These are phyloP conservation scores for Salvia sclarea DNA, from an alignment of 305 asterid species.

Conservation along the genomic window DNA sequence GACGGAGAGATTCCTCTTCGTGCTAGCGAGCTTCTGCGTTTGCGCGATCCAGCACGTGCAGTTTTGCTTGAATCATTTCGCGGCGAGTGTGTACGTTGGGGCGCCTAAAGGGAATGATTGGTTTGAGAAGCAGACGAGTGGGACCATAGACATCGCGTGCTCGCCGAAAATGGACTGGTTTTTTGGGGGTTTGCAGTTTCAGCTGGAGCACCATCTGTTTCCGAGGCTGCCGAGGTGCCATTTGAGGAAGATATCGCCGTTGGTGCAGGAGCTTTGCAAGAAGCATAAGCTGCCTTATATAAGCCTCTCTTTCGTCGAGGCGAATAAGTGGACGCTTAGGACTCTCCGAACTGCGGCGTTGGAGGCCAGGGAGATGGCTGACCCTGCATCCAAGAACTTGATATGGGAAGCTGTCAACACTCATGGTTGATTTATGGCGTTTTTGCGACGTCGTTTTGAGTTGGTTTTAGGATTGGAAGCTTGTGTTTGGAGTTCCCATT, in stretches of 20 bases:
- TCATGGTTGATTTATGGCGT: conserved; percentile 44
- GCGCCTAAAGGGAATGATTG: conserved; percentile 70
- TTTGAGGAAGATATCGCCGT: conserved; percentile 60
- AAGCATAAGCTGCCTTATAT: conserved; percentile 63
- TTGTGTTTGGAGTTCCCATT: background rate
- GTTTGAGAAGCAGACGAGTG: conserved; percentile 76
- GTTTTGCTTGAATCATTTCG: conserved; percentile 69
- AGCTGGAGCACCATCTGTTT: conserved; percentile 72
- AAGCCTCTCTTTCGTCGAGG: conserved; percentile 56
- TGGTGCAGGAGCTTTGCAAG: conserved; percentile 64
- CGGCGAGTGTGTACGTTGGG: conserved; percentile 63
- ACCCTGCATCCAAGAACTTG: conserved; percentile 53
- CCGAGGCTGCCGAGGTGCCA: conserved; percentile 80
- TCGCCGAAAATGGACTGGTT: conserved; percentile 79
- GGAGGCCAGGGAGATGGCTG: conserved; percentile 50
- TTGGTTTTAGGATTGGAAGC: conserved; percentile 11
- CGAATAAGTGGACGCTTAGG: conserved; percentile 47
- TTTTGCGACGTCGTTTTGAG: background rate
- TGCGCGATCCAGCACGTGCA: conserved; percentile 67
- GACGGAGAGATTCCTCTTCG: conserved; percentile 56
- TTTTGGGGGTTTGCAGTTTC: conserved; percentile 75
- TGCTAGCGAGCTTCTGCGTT: conserved; percentile 55
- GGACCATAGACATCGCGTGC: conserved; percentile 65
- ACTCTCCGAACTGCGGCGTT: conserved; percentile 54
- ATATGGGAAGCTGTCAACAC: conserved; percentile 72